Conservation (phyloP, 202 grass and related monocot species). For the Saccharum hybrid region DNA sequence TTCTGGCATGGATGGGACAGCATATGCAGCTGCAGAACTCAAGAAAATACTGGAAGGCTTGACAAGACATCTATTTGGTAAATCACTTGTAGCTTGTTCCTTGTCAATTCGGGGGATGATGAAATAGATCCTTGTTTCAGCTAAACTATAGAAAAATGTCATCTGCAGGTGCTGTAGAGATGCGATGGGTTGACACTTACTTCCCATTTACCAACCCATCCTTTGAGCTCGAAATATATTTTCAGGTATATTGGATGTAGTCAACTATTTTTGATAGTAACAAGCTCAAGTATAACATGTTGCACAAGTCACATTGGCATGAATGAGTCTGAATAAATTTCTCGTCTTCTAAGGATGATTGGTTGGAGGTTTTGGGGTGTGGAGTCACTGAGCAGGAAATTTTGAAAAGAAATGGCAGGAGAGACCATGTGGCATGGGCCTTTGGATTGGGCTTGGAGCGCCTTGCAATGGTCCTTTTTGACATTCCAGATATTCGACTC, state of each 20-base stretch:
- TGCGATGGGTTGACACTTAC: constrained; percentile 99
- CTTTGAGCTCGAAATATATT: constrained; percentile 98
- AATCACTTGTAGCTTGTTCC: constrained; percentile 16
- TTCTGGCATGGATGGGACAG: constrained; percentile 78
- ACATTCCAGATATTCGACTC: constrained; percentile 96
- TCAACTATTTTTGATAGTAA: background rate
- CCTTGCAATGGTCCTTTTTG: constrained; percentile 94
- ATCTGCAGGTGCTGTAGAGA: constrained; percentile 85
- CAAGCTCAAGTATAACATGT: constrained; percentile 13
- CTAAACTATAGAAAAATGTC: constrained; percentile 9
- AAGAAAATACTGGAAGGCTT: constrained; percentile 93
- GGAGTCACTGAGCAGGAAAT: constrained; percentile 96
- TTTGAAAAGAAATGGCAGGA: constrained; percentile 77
- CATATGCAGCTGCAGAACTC: constrained; percentile 79
- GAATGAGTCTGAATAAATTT: constrained; percentile 23
- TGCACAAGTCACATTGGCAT: constrained; percentile 13
- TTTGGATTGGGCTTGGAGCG: constrained; percentile 92
- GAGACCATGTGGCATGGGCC: constrained; percentile 86
- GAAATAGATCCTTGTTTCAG: constrained; percentile 13
- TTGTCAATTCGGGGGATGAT: constrained; percentile 13
- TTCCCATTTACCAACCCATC: constrained; percentile 98
- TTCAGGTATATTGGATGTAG: constrained; percentile 63
- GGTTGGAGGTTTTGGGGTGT: constrained; percentile 97
- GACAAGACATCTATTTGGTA: constrained; percentile 94
- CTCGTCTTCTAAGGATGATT: constrained; percentile 65